Evolutionary conservation across 2,329 filamentous ascomycete species (phyloP).

Genomic region (Fusarium coffeatum): DNA sequence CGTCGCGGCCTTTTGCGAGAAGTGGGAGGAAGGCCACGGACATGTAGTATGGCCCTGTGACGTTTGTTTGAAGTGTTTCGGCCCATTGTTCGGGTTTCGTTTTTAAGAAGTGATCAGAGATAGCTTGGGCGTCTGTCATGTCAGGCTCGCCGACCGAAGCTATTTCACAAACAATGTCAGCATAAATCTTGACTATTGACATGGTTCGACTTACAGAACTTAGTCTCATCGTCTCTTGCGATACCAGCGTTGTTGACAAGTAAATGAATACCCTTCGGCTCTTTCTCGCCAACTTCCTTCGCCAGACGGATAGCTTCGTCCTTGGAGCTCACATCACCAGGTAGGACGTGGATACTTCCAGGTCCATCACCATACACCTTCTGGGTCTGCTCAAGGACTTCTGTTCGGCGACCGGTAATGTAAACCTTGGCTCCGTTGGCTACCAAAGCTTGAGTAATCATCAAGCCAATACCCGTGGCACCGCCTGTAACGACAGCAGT

Average conservation of each 20-base stretch:
- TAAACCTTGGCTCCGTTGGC: conserved; percentile 18
- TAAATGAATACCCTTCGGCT: background rate
- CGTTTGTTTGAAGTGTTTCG: background rate
- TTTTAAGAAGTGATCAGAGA: conserved; percentile 8
- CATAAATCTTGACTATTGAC: accelerated
- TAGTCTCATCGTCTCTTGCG: conserved; percentile 3
- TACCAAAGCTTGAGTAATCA: conserved; percentile 3
- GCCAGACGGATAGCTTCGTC: background rate
- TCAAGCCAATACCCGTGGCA: conserved; percentile 1
- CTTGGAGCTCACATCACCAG: conserved; percentile 5
- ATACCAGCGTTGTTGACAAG: conserved; percentile 14
- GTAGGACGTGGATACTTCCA: conserved; percentile 3
- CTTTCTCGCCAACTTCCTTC: background rate
- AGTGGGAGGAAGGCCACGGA: conserved; percentile 4
- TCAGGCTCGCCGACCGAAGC: background rate
- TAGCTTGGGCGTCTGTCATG: background rate
- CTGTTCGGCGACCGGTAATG: conserved; percentile 7
- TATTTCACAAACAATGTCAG: accelerated
- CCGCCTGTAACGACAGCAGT: conserved; percentile 5
- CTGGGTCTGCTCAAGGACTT: background rate
- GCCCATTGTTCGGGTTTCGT: conserved; percentile 9
- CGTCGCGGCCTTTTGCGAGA: background rate
- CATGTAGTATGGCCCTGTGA: conserved; percentile 9
- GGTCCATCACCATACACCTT: background rate
- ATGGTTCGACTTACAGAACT: background rate